These are phyloP conservation scores for Cyberlindnera sargentensis DNA, from an alignment of 805 yeast genomes.

Conservation along the genomic window DNA sequence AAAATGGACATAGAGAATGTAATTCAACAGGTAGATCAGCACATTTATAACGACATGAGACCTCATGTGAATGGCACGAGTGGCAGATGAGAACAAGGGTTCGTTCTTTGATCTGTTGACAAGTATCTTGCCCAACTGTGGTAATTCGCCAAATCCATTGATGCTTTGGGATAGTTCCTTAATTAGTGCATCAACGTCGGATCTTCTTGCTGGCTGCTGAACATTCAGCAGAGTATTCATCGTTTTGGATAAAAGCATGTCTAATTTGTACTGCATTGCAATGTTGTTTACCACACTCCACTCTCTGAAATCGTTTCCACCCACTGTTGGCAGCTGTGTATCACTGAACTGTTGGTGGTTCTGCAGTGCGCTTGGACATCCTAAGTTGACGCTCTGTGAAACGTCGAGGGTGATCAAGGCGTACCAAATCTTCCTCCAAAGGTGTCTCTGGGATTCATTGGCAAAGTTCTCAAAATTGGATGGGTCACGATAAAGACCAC, in stretches of 20 bases:
- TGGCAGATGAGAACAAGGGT: slow-evolving; percentile 23
- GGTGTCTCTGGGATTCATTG: slow-evolving; percentile 34
- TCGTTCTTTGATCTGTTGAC: slow-evolving; percentile 19
- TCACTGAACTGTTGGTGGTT: slow-evolving; percentile 33
- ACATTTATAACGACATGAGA: slow-evolving; percentile 37
- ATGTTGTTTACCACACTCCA: slow-evolving; percentile 41
- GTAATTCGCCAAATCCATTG: slow-evolving; percentile 29
- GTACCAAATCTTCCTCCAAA: slow-evolving; percentile 57
- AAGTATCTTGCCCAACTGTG: slow-evolving; percentile 26
- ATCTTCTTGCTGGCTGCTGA: slow-evolving; percentile 34
- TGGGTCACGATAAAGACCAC: slow-evolving; percentile 68
- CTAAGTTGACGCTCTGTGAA: slow-evolving; percentile 35
- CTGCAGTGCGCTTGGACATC: slow-evolving; percentile 32
- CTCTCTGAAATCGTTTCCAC: slow-evolving; percentile 31
- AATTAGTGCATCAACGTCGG: slow-evolving; percentile 32
- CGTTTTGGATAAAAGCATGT: slow-evolving; percentile 33
- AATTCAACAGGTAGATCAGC: slow-evolving; percentile 43
- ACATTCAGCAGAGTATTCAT: slow-evolving; percentile 31
- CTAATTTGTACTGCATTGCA: slow-evolving; percentile 39
- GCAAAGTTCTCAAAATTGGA: slow-evolving; percentile 39
- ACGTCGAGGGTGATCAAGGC: slow-evolving; percentile 36
- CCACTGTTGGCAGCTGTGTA: slow-evolving; percentile 34
- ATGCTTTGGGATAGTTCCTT: slow-evolving; percentile 27
- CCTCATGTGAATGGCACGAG: slow-evolving; percentile 33
- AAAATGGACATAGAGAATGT: slow-evolving; percentile 38